Conservation (phyloP, 202 grass and related monocot genomes). For the Hordeum pubiflorum region DNA sequence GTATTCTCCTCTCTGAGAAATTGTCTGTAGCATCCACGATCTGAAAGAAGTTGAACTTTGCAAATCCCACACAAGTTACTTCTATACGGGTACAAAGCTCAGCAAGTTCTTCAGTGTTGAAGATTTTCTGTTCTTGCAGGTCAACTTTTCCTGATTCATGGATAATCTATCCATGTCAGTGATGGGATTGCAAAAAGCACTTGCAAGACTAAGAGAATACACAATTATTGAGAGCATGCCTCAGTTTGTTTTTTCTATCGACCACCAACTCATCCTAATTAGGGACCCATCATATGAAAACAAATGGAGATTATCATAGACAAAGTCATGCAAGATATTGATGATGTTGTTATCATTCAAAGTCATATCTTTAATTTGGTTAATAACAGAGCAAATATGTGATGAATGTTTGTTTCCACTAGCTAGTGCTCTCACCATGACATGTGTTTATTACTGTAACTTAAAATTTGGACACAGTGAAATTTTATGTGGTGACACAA, state of each 20-base stretch:
- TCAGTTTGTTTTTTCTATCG: background rate
- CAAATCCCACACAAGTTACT: slow-evolving; percentile 14
- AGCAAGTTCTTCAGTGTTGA: background rate
- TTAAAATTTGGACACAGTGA: background rate
- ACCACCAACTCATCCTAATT: background rate
- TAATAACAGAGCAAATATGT: background rate
- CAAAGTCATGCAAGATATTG: background rate
- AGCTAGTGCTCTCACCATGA: background rate
- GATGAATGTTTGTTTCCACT: background rate
- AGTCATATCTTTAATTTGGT: background rate
- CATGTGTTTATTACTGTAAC: background rate
- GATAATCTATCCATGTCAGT: background rate
- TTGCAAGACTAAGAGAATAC: background rate
- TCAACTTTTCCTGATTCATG: slow-evolving; percentile 14
- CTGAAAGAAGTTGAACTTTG: slow-evolving; percentile 20
- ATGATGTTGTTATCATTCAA: background rate
- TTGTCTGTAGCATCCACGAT: slow-evolving; percentile 26
- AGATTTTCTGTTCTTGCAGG: slow-evolving; percentile 25
- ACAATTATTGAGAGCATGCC: background rate
- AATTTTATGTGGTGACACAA: background rate
- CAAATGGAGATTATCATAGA: background rate
- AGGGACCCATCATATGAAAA: slow-evolving; percentile 3
- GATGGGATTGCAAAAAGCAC: background rate
- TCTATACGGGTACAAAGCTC: slow-evolving; percentile 15
- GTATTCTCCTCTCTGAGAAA: slow-evolving; percentile 19